These are phyloP conservation scores for Aureobasidium lini DNA, from an alignment of 2,329 filamentous ascomycete species.

Conservation along the genomic window DNA sequence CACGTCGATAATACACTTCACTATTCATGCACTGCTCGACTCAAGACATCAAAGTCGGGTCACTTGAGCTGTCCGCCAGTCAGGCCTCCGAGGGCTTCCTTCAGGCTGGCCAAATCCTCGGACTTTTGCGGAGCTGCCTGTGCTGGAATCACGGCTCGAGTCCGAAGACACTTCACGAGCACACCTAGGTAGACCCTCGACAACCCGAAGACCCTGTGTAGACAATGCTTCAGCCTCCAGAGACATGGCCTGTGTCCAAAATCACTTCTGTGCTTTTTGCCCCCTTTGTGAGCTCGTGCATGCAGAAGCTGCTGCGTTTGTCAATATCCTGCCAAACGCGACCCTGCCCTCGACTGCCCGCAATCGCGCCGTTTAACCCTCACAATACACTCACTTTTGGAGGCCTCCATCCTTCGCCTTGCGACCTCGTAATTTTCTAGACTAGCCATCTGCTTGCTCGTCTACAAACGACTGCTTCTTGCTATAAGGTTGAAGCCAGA, in stretches of 20 bases:
- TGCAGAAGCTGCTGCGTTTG: background rate
- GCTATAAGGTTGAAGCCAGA: background rate
- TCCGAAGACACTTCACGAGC: background rate
- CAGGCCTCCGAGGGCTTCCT: background rate
- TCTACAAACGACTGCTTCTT: background rate
- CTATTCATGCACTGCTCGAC: background rate
- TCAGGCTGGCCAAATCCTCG: background rate
- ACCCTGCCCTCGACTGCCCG: conserved; percentile 1
- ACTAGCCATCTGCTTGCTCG: background rate
- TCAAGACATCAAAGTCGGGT: background rate
- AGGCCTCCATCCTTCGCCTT: background rate
- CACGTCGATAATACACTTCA: background rate
- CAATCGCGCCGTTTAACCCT: background rate
- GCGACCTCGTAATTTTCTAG: background rate
- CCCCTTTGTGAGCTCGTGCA: background rate
- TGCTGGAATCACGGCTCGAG: background rate
- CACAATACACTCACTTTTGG: background rate
- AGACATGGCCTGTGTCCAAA: background rate
- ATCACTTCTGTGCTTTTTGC: background rate
- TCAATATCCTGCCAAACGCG: background rate
- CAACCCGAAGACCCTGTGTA: background rate
- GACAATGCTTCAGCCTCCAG: background rate
- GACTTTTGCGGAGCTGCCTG: background rate
- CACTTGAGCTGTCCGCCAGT: background rate
- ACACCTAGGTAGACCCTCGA: background rate